Base-by-base conservation (phyloP, 495 filamentous ascomycete species). In the Podospora pseudoanserina region DNA sequence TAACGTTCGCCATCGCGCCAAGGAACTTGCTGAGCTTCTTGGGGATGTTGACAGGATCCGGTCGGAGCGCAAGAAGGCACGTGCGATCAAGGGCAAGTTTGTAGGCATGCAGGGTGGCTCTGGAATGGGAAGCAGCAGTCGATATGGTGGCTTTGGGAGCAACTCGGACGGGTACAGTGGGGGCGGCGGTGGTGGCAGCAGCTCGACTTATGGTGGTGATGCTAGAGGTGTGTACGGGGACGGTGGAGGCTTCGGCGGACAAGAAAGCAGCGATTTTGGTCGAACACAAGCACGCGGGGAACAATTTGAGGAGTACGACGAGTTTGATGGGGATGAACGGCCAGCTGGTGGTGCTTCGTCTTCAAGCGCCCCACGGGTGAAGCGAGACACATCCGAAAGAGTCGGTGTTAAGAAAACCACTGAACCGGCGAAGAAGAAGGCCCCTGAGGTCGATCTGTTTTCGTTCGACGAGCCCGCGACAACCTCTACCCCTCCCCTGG, bases 291-390 rank as follows among this genome's bases (percentile, higher is more conserved):
- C 84, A 53, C 79, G 77, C 5, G 80, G 83, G 19, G 94, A 96
- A 68, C 89, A 88, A 65, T 99, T 97, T 70, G 94, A 98, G 64
- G 95, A 98, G 78, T 99, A 99, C 73, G 93, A 99, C 74, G 95
- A 99, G 78, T 92, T 90, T 70, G 94, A 98, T 67, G 94, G 97
- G 68, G 92, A 84, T 27, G 89, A 85, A 49, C 76, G 76, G 62
- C 79, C 78, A 19, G 75, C 82, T 0, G 68, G 70, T 13, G 75
- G 81, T 0, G 67, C 72, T 16, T 67, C 72, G 73, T 49, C 30
- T 5, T 73, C 77, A 77, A 71, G 75, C 79, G 73, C 80, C 74
- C 62, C 79, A 76, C 58, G 80, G 71, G 66, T 71, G 44, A 84
- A 84, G 70, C 84, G 71, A 18, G 61, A 67, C 28, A 71, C 85